A percentile compares a stretch with the other conserved stretches of the same genome.
Evolutionary conservation across 1,139 yeast genomes (phyloP).

Genomic region (Blastobotrys capitulatus): DNA sequence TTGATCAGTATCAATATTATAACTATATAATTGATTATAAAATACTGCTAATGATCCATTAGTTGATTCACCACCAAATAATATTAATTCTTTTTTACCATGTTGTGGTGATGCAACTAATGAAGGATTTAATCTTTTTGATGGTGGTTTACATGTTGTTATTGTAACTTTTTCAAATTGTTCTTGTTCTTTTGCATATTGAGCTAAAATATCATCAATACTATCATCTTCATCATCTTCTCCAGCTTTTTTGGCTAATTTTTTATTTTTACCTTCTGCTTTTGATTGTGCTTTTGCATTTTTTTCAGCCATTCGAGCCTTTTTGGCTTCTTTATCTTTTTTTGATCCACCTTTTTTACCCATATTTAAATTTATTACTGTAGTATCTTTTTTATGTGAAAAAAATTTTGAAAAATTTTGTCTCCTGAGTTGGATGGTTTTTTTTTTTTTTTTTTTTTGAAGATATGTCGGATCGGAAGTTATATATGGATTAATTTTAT

Average conservation of each 20-base stretch:
- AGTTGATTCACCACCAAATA: conserved; percentile 84
- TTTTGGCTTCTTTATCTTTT: conserved; percentile 84
- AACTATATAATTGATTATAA: conserved; percentile 74
- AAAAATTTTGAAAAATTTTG: background rate
- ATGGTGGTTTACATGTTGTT: conserved; percentile 54
- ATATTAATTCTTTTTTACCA: conserved; percentile 66
- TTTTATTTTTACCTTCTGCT: conserved; percentile 68
- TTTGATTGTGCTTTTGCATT: conserved; percentile 69
- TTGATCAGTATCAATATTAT: conserved; percentile 66
- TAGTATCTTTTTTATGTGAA: background rate
- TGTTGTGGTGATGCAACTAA: conserved; percentile 73
- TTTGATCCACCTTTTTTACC: conserved; percentile 74
- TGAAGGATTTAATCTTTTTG: conserved; percentile 65
- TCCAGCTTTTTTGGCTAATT: conserved; percentile 66
- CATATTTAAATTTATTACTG: conserved; percentile 27
- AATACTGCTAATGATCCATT: conserved; percentile 55
- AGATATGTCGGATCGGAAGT: background rate
- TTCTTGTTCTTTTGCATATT: conserved; percentile 71
- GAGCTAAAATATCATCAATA: conserved; percentile 76
- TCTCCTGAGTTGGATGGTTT: background rate
- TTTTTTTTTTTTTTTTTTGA: background rate
- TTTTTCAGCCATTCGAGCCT: conserved; percentile 83
- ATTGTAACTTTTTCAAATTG: conserved; percentile 67
- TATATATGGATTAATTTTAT: background rate
- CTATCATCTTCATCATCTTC: conserved; percentile 79